A percentile compares a stretch with the other conserved stretches of the same genome.
Evolutionary conservation across 2,329 filamentous ascomycete genomes (phyloP).

Genomic region (Epichloe typhina): DNA sequence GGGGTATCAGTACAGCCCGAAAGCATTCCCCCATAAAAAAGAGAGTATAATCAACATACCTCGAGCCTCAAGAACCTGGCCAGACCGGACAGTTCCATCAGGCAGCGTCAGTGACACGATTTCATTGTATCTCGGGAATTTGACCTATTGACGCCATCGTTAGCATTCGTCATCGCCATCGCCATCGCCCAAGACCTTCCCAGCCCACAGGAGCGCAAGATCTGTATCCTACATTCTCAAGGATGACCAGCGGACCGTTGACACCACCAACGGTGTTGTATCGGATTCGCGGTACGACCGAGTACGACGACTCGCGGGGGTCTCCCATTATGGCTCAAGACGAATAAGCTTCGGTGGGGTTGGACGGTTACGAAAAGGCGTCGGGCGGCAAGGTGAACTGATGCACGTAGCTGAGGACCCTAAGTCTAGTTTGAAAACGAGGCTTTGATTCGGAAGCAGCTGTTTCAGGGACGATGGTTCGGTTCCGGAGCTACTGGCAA

Average conservation of each 20-base stretch:
- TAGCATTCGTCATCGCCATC: constrained; percentile 1
- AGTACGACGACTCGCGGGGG: constrained; percentile 46
- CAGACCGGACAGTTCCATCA: constrained; percentile 85
- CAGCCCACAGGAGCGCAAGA: background rate
- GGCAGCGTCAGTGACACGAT: constrained; percentile 93
- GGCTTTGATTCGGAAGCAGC: background rate
- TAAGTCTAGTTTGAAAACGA: background rate
- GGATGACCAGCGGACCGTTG: constrained; percentile 93
- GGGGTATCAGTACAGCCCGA: constrained; percentile 1
- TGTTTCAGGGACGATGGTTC: background rate
- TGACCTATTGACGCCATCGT: constrained; percentile 51
- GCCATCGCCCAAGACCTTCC: background rate
- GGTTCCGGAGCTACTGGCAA: background rate
- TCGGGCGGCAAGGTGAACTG: background rate
- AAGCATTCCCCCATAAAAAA: no score
- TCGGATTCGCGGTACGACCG: constrained; percentile 51
- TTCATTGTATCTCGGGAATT: constrained; percentile 95
- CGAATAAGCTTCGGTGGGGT: constrained; percentile 5
- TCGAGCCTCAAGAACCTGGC: constrained; percentile 94
- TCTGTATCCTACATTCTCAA: constrained; percentile 64
- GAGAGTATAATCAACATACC: constrained; percentile 37
- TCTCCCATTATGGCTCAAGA: constrained; percentile 33
- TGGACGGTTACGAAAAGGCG: background rate
- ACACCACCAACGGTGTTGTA: constrained; percentile 99
- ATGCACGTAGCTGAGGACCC: background rate